These are phyloP conservation scores for Colletotrichum paranaense DNA, from an alignment of 2,329 filamentous ascomycete genomes.

Conservation along the genomic window DNA sequence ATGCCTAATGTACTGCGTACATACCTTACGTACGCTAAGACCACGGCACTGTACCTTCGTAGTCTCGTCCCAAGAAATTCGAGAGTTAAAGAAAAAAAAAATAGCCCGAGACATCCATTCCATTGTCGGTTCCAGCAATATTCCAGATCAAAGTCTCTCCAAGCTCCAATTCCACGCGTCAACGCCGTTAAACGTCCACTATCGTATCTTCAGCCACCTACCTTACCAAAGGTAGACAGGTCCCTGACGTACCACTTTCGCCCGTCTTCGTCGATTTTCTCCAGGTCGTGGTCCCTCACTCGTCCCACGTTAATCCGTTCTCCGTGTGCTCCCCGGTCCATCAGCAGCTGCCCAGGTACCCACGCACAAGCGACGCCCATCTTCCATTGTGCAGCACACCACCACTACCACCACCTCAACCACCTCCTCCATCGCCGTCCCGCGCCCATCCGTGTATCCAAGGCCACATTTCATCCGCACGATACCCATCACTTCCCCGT, in stretches of 20 bases:
- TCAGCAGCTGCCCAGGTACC: slow-evolving; percentile 11
- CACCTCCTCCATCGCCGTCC: background rate
- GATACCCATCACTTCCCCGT: slow-evolving; percentile 26
- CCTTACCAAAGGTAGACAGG: background rate
- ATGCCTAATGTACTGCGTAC: background rate
- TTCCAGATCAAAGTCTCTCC: slow-evolving; percentile 32
- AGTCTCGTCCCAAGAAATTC: slow-evolving; percentile 17
- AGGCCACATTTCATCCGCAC: slow-evolving; percentile 32
- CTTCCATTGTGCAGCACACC: slow-evolving; percentile 6
- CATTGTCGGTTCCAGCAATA: slow-evolving; percentile 10
- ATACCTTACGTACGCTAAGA: slow-evolving; percentile 11
- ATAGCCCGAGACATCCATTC: slow-evolving; percentile 28
- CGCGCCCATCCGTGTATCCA: slow-evolving; percentile 22
- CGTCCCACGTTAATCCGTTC: slow-evolving; percentile 30
- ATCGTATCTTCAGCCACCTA: background rate
- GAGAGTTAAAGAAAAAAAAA: background rate
- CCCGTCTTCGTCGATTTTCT: background rate
- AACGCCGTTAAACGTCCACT: background rate
- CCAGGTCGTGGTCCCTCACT: background rate
- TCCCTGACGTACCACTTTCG: slow-evolving; percentile 17
- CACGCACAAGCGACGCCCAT: background rate
- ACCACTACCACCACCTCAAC: background rate
- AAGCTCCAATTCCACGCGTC: background rate
- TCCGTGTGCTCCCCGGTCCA: slow-evolving; percentile 24
- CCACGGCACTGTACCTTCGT: slow-evolving; percentile 11